Evolutionary conservation across 225 moss, liverwort and hornwort genomes (phyloP).

Genomic region (Pseudoscleropodium purum): DNA sequence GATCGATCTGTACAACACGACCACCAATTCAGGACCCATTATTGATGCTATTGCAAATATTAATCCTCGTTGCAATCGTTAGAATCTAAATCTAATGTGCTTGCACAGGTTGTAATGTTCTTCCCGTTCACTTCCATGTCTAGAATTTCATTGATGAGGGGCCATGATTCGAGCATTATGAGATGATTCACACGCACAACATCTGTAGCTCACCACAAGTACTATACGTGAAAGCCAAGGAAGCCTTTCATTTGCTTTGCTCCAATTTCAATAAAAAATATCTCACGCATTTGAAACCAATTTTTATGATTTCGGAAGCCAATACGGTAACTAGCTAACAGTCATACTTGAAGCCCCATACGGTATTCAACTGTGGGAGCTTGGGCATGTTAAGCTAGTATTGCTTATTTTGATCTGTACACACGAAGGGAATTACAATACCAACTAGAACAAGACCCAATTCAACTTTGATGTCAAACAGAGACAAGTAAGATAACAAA

Average conservation of each 20-base stretch:
- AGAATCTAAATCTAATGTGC: not conserved
- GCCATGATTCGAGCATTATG: not conserved
- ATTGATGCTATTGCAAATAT: not conserved
- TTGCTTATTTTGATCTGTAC: slow-evolving; percentile 7
- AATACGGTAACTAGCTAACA: not conserved
- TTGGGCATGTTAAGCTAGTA: not conserved
- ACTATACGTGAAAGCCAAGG: not conserved
- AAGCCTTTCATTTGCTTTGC: not conserved
- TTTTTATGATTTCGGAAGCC: not conserved
- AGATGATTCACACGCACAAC: not conserved
- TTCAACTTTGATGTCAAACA: not conserved
- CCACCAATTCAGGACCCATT: not conserved
- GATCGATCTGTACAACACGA: not conserved
- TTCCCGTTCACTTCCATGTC: not conserved
- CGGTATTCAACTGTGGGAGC: not conserved
- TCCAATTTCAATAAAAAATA: not conserved
- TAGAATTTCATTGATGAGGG: not conserved
- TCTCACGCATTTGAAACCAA: not conserved
- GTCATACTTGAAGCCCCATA: not conserved
- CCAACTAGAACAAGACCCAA: not conserved
- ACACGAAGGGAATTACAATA: not conserved
- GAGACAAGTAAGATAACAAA: not conserved
- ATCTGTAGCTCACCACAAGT: not conserved
- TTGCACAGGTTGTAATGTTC: not conserved
- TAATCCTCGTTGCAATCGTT: not conserved